These are phyloP conservation scores for Botrytis paeoniae DNA, from an alignment of 2,329 filamentous ascomycete species.

Conservation along the genomic window DNA sequence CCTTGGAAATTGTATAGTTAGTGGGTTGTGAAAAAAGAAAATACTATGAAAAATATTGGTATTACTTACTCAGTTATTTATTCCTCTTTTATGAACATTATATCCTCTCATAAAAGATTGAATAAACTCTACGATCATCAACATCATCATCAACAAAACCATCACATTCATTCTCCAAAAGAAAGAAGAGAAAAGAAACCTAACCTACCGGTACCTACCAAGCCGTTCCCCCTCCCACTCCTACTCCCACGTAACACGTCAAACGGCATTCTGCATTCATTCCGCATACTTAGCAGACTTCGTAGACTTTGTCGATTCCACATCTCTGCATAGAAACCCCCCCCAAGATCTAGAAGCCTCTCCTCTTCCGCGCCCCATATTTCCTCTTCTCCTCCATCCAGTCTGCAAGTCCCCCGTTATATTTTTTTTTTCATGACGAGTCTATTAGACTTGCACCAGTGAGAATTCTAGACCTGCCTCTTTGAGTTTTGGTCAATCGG, in stretches of 20 bases:
- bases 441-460: background rate
- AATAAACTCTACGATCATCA: background rate
- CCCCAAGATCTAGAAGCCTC: background rate
- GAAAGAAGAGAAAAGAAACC: background rate
- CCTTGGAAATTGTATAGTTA: background rate
- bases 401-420: background rate
- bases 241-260: background rate
- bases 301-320: background rate
- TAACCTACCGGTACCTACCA: background rate
- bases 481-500: background rate
- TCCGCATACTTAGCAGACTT: background rate
- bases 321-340: background rate
- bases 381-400: background rate
- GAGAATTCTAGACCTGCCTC: background rate
- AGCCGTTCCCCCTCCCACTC: background rate
- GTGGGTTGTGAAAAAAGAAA: background rate
- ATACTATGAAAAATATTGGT: background rate
- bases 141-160: background rate
- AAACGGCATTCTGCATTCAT: constrained; percentile 1
- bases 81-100: background rate
- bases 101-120: background rate
- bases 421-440: background rate
- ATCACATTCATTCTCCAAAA: background rate
- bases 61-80: too few relatives aligned
- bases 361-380: background rate